These are phyloP conservation scores for Puccinia triticina DNA, from an alignment of 1,284 basidiomycete species.

Conservation along the genomic window DNA sequence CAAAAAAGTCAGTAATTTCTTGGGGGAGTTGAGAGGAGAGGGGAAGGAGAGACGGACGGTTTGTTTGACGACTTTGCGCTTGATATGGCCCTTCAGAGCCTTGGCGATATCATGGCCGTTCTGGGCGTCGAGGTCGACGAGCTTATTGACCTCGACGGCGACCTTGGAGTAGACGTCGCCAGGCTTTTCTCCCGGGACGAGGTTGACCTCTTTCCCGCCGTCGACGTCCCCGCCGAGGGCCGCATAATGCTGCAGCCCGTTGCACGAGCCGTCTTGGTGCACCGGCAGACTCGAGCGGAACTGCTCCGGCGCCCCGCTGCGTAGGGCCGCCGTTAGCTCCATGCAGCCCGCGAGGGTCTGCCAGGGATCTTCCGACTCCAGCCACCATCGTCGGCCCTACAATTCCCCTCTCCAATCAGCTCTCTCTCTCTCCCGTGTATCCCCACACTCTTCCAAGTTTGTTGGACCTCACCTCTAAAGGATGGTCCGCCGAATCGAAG, in stretches of 20 bases:
- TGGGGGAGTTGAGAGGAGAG: background rate
- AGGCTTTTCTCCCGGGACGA: conserved; percentile 80
- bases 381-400: conserved; percentile 73
- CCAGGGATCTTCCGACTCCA: conserved; percentile 90
- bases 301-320: conserved; percentile 71
- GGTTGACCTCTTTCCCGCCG: conserved; percentile 91
- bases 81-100: conserved; percentile 76
- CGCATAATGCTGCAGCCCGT: conserved; percentile 97
- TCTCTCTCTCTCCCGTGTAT: conserved; percentile 5
- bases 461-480: conserved; percentile 68
- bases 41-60: conserved; percentile 66
- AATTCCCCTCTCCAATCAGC: background rate
- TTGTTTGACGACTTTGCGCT: conserved; percentile 97
- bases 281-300: conserved; percentile 82
- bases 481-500: conserved; percentile 80
- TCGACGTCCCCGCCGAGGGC: conserved; percentile 89
- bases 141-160: conserved; percentile 74
- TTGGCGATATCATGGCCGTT: conserved; percentile 67
- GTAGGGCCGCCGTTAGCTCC: conserved; percentile 78
- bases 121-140: conserved; percentile 62
- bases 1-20: conserved; percentile 29
- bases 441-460: conserved; percentile 62
- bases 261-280: conserved; percentile 98
- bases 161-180: conserved; percentile 96
- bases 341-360: conserved; percentile 91